Evolutionary conservation across 78 protist species (phyloP).

Genomic region (Paulinella micropora): DNA sequence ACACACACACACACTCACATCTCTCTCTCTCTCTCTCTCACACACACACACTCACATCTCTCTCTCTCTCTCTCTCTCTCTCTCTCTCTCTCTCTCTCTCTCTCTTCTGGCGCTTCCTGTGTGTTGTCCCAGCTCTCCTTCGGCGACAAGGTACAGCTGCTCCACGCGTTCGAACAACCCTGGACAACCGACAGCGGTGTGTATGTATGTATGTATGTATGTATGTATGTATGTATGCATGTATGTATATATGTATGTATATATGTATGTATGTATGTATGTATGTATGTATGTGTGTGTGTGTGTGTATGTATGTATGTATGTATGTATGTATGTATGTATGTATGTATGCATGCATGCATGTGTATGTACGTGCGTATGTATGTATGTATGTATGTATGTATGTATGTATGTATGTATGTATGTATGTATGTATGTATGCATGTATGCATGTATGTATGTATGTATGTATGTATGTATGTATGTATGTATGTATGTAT

Average conservation of each 20-base stretch:
- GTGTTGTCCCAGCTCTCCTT: constrained; percentile 60
- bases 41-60: too few species aligned
- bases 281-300: background rate
- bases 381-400: background rate
- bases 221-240: background rate
- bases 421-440: background rate
- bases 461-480: background rate
- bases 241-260: background rate
- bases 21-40: too few species aligned
- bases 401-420: background rate
- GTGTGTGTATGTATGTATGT: background rate
- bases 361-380: background rate
- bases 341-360: background rate
- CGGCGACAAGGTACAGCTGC: constrained; percentile 56
- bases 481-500: background rate
- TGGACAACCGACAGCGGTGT: constrained; percentile 63
- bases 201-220: background rate
- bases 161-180: constrained; percentile 70
- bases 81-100: too few species aligned
- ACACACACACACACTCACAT: too few species aligned
- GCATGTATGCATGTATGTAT: background rate
- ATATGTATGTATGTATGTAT: background rate
- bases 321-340: background rate
- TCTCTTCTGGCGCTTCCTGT: too few species aligned
- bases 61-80: too few species aligned